Conservation (phyloP, 306 rosid genomes). For the Prunus persica region DNA sequence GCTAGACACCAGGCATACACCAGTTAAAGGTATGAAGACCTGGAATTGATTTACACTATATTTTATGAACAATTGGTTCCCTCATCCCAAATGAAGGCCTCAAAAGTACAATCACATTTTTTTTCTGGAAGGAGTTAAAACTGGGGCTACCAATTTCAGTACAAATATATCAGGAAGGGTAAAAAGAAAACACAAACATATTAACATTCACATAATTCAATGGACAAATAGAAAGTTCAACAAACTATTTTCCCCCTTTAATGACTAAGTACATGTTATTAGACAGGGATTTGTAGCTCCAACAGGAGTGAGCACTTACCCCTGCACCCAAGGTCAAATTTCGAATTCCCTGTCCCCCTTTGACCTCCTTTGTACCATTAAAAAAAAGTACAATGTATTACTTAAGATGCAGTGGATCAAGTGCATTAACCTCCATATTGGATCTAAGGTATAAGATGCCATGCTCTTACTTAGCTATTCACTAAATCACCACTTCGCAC, state of each 20-base stretch:
- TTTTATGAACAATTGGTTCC: background rate
- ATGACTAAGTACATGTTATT: background rate
- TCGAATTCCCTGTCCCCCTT: background rate
- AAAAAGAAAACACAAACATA: background rate
- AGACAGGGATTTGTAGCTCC: background rate
- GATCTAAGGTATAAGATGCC: background rate
- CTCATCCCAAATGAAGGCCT: background rate
- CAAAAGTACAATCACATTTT: too few relatives aligned
- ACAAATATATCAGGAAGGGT: background rate
- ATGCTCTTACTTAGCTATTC: background rate
- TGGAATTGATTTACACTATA: background rate
- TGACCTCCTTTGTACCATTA: background rate
- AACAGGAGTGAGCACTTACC: background rate
- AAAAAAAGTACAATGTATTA: background rate
- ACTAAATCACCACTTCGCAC: background rate
- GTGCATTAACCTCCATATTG: background rate
- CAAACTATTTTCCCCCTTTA: background rate
- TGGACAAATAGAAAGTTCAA: background rate
- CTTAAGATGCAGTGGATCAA: background rate
- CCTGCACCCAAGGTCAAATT: background rate
- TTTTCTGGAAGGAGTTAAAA: too few relatives aligned
- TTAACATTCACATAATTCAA: background rate
- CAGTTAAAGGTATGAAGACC: background rate
- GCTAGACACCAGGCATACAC: background rate
- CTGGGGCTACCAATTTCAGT: too few relatives aligned